Conservation (phyloP, 73 alveolate species). For the Stentor coeruleus region DNA sequence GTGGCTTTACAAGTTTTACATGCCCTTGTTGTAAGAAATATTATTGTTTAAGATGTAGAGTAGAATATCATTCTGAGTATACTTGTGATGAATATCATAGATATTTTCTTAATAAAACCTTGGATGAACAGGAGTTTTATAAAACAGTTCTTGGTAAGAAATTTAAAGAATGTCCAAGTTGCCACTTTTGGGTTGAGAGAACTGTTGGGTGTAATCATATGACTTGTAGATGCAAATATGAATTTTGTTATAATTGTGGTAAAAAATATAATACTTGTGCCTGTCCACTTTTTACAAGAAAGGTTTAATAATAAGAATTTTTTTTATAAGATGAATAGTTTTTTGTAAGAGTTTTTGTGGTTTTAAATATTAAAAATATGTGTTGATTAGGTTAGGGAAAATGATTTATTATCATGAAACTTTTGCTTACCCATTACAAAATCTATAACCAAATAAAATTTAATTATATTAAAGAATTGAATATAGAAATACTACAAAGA, state of each 20-base stretch:
- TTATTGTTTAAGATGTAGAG: constrained; percentile 68
- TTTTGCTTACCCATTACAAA: too few relatives aligned
- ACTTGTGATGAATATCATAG: constrained; percentile 55
- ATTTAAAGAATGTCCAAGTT: constrained; percentile 36
- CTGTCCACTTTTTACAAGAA: too few relatives aligned
- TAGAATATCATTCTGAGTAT: constrained; percentile 41
- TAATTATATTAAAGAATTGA: too few relatives aligned
- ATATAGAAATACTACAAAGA: too few relatives aligned
- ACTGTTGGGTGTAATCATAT: constrained; percentile 54
- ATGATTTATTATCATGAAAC: too few relatives aligned
- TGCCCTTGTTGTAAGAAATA: constrained; percentile 57
- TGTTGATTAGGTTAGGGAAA: too few relatives aligned
- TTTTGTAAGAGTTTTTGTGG: too few relatives aligned
- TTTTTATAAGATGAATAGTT: too few relatives aligned
- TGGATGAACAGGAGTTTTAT: constrained; percentile 39
- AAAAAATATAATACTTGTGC: constrained; percentile 42
- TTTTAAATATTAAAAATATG: too few relatives aligned
- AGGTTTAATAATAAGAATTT: too few relatives aligned
- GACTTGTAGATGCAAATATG: constrained; percentile 58
- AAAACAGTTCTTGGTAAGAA: constrained; percentile 46
- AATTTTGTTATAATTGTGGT: constrained; percentile 56
- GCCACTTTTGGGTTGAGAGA: constrained; percentile 53
- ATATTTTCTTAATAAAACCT: too few relatives aligned
- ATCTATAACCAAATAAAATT: too few relatives aligned
- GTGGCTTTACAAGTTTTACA: constrained; percentile 29